Evolutionary conservation across 225 moss, liverwort and hornwort species (phyloP), one percentile per base, ranked within the genome.

Genomic region (Neckera pumila): DNA sequence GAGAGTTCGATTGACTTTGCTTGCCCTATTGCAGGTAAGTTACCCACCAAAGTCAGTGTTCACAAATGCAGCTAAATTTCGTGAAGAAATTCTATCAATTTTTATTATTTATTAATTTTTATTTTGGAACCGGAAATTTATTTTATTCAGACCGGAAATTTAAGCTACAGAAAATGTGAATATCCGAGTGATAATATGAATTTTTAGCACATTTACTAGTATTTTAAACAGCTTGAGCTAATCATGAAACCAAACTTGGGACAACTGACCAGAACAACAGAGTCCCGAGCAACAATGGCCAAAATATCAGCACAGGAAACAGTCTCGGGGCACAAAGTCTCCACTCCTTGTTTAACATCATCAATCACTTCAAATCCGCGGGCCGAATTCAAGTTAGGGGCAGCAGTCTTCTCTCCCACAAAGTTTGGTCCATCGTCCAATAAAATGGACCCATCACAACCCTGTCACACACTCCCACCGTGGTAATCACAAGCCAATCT

Each of bases 251-350:
- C 2, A 18, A 65, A 51, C 17, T 53, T 66, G 26, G 66, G 51
- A n/a, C 26, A 27, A 70, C 84, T 69, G n/a, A 84, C 84, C 84
- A 84, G 84, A 72, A 66, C 84, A 57, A 98, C 95, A 4, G 94
- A 93, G 61, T 97, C 96, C 73, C 97, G 92, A 45, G 96, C 95
- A 30, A 85, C 98, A 38, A 95, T 89, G 58, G 98, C 95, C 65
- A 97, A 38, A 77, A 98, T 94, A 21, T 98, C 97, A 40, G 98
- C 97, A 86, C 98, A 98, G 14, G 98, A 98, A 76, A 98, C 97
- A 5, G 93, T 90, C 27, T 91, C 95, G 12, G 95, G 96, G 61
- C 98, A 98, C 61, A 89, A 77, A 56, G 80, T 82, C 88, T 98
- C 97, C 90, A 98, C 64, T 51, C 86, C 90, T 69, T 92, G 90